Evolutionary conservation across 2,329 filamentous ascomycete species (phyloP).

Genomic region (Hypoxylon sp.): DNA sequence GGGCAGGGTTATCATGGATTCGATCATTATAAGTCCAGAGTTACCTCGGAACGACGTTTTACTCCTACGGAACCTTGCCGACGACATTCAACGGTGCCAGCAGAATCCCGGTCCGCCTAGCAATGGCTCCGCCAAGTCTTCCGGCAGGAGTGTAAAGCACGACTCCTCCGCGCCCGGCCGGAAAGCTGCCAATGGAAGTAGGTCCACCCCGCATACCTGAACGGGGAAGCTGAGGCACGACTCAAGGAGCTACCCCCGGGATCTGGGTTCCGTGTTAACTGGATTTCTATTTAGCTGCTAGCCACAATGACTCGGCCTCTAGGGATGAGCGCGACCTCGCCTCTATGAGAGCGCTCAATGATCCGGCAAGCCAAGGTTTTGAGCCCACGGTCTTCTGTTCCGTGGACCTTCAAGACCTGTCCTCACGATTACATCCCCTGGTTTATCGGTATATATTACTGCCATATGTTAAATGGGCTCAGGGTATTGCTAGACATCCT

Average conservation of each 20-base stretch:
- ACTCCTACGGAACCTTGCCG: slow-evolving; percentile 58
- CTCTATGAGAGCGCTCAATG: slow-evolving; percentile 59
- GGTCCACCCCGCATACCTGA: slow-evolving; percentile 31
- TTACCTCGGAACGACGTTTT: slow-evolving; percentile 60
- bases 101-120: slow-evolving; percentile 33
- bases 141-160: slow-evolving; percentile 21
- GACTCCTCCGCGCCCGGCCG: slow-evolving; percentile 30
- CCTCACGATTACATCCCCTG: slow-evolving; percentile 52
- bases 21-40: slow-evolving; percentile 55
- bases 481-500: slow-evolving; percentile 45
- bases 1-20: slow-evolving; percentile 38
- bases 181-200: slow-evolving; percentile 41
- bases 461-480: slow-evolving; percentile 52
- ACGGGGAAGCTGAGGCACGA: slow-evolving; percentile 16
- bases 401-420: slow-evolving; percentile 57
- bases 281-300: slow-evolving; percentile 27
- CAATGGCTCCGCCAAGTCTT: slow-evolving; percentile 21
- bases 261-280: slow-evolving; percentile 34
- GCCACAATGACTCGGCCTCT: slow-evolving; percentile 31
- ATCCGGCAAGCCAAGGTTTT: slow-evolving; percentile 59
- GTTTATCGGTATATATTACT: slow-evolving; percentile 46
- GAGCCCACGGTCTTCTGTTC: slow-evolving; percentile 64
- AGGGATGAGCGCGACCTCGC: slow-evolving; percentile 54
- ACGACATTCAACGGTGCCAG: slow-evolving; percentile 55
- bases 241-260: slow-evolving; percentile 23